A percentile compares a stretch with the other conserved stretches of the same genome.
phyloP scores from a whole-genome alignment of 1,284 basidiomycete genomes.

The Ceratobasidium sp. region DNA sequence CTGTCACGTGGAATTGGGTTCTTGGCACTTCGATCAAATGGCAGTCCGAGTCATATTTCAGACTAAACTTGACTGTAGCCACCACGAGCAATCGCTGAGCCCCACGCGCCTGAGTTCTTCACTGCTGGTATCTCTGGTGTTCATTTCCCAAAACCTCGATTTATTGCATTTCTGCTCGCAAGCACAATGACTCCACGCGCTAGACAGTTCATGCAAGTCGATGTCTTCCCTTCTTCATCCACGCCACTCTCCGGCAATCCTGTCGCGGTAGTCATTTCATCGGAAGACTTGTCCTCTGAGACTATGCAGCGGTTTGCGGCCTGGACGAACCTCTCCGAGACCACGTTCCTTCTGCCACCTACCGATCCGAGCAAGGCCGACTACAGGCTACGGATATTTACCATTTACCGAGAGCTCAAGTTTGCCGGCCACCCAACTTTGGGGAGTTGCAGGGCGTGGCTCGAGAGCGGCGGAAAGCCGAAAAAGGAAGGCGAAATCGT shows the following conservation, averaged over 20 bases:
- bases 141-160: too few relatives aligned
- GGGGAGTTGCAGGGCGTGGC: conserved; percentile 39
- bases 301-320: conserved; percentile 21
- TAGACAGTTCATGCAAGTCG: conserved; percentile 33
- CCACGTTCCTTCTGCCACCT: conserved; percentile 29
- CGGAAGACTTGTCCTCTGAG: conserved; percentile 16
- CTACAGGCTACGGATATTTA: conserved; percentile 37
- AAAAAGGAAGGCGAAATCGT: conserved; percentile 19
- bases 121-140: too few relatives aligned
- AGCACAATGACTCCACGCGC: conserved; percentile 2
- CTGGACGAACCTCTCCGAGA: conserved; percentile 39
- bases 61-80: too few relatives aligned
- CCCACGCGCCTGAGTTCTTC: too few relatives aligned
- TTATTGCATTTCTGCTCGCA: too few relatives aligned
- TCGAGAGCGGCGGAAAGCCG: conserved; percentile 27
- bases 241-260: conserved; percentile 34
- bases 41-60: too few relatives aligned
- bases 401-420: conserved; percentile 12
- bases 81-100: too few relatives aligned
- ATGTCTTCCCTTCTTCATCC: conserved; percentile 17
- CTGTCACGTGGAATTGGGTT: too few relatives aligned
- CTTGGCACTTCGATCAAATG: too few relatives aligned
- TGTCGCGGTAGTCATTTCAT: conserved; percentile 23
- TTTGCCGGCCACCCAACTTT: conserved; percentile 43
- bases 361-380: conserved; percentile 32